Percentiles rank a stretch among this genome's conserved stretches.
phyloP scores from a whole-genome alignment of 2,329 filamentous ascomycete species.

The Magnaporthiopsis incrustans region DNA sequence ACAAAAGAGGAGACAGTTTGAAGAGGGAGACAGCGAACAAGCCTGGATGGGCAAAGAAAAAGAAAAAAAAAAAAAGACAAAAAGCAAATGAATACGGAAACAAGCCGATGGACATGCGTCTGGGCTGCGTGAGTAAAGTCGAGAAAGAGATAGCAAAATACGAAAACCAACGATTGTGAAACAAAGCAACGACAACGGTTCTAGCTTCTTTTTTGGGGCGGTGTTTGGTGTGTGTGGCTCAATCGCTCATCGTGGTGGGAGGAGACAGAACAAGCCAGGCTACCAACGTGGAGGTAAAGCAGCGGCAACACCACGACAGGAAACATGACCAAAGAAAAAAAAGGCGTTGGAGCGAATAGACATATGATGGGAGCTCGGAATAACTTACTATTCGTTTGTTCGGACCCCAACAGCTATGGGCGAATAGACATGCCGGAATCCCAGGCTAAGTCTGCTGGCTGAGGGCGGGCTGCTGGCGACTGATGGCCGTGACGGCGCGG shows the following conservation, averaged over 20 bases:
- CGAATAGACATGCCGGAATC: neutral
- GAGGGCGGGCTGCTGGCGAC: too few relatives aligned
- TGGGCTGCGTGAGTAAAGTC: too few relatives aligned
- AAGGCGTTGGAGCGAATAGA: neutral
- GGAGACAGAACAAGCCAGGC: neutral
- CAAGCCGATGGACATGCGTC: neutral
- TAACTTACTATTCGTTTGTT: neutral
- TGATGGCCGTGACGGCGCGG: neutral
- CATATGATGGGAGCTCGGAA: neutral
- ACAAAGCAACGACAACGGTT: neutral
- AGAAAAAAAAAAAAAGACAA: neutral
- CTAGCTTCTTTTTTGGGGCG: neutral
- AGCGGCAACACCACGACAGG: neutral
- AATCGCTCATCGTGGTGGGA: neutral
- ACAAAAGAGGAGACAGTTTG: constrained; percentile 3
- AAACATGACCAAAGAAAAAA: neutral
- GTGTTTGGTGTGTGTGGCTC: neutral
- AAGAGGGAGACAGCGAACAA: constrained; percentile 4
- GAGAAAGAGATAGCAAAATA: too few relatives aligned
- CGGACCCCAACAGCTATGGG: neutral
- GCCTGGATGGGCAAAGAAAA: constrained; percentile 2
- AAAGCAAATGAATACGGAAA: neutral
- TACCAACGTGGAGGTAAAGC: too few relatives aligned
- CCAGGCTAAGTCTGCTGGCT: too few relatives aligned
- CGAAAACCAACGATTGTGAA: neutral